phyloP scores from a whole-genome alignment of 148 eudicot genomes.

The Vaccinium macrocarpon region DNA sequence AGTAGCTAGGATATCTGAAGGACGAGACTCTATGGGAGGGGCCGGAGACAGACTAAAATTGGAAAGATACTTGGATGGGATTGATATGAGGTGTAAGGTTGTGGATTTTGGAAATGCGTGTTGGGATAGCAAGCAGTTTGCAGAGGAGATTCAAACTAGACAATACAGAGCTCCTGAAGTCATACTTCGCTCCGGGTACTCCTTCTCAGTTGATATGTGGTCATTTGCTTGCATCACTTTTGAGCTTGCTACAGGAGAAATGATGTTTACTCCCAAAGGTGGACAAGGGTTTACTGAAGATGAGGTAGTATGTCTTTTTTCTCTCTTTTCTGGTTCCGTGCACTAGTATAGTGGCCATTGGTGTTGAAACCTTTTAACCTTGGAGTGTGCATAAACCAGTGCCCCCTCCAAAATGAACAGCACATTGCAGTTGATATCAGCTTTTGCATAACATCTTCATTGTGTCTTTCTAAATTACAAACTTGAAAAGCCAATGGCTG shows the following conservation, averaged over 20 bases:
- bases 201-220: conserved; percentile 88
- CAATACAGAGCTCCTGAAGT: conserved; percentile 99
- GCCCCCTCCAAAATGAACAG: not conserved
- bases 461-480: not conserved
- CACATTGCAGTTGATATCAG: conserved; percentile 5
- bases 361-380: not conserved
- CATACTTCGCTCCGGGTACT: conserved; percentile 71
- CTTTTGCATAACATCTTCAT: not conserved
- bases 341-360: not conserved
- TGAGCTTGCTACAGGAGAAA: conserved; percentile 98
- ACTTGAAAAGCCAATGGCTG: not conserved
- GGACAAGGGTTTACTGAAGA: conserved; percentile 84
- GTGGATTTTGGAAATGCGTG: conserved; percentile 99
- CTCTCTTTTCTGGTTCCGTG: not conserved
- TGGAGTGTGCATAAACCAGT: not conserved
- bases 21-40: conserved; percentile 59
- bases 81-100: conserved; percentile 75
- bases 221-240: conserved; percentile 96
- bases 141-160: conserved; percentile 92
- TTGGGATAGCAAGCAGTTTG: conserved; percentile 70
- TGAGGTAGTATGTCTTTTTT: conserved; percentile 52
- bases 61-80: conserved; percentile 64
- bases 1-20: conserved; percentile 75
- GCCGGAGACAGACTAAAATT: conserved; percentile 37
- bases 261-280: conserved; percentile 84